Evolutionary conservation across 805 yeast species (phyloP).

Genomic region (Myxozyma sirexii): DNA sequence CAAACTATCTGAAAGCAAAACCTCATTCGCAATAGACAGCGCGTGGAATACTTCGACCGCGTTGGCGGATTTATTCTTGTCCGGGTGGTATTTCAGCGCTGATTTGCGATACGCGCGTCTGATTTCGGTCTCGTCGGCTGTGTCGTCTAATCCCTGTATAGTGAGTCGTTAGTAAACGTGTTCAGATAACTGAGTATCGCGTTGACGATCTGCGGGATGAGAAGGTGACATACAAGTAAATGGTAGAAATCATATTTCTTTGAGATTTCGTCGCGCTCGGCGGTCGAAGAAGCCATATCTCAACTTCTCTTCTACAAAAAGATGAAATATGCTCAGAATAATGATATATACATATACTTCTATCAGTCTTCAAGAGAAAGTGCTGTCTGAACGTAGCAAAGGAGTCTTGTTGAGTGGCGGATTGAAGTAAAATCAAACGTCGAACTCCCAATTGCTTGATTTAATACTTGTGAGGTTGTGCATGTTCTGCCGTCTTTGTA

Average conservation of each 20-base stretch:
- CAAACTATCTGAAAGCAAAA: slow-evolving; percentile 76
- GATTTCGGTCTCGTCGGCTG: slow-evolving; percentile 72
- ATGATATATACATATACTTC: too few relatives aligned
- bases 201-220: too few relatives aligned
- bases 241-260: slow-evolving; percentile 31
- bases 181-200: too few relatives aligned
- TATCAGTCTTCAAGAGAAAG: too few relatives aligned
- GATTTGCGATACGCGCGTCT: slow-evolving; percentile 81
- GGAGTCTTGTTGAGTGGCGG: too few relatives aligned
- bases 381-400: too few relatives aligned
- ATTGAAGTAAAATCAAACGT: too few relatives aligned
- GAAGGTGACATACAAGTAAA: slow-evolving; percentile 19
- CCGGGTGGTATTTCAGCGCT: slow-evolving; percentile 87
- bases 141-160: slow-evolving; percentile 58
- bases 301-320: background rate
- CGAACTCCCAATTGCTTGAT: too few relatives aligned
- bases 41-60: slow-evolving; percentile 91
- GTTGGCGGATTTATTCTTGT: slow-evolving; percentile 73
- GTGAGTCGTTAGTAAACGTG: too few relatives aligned
- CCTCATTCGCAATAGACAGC: slow-evolving; percentile 93
- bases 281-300: slow-evolving; percentile 13
- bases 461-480: too few relatives aligned
- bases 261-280: slow-evolving; percentile 29
- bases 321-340: too few relatives aligned
- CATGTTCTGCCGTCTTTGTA: too few relatives aligned